Conservation (phyloP, 225 moss, liverwort and hornwort genomes). For the Lunularia cruciata region DNA sequence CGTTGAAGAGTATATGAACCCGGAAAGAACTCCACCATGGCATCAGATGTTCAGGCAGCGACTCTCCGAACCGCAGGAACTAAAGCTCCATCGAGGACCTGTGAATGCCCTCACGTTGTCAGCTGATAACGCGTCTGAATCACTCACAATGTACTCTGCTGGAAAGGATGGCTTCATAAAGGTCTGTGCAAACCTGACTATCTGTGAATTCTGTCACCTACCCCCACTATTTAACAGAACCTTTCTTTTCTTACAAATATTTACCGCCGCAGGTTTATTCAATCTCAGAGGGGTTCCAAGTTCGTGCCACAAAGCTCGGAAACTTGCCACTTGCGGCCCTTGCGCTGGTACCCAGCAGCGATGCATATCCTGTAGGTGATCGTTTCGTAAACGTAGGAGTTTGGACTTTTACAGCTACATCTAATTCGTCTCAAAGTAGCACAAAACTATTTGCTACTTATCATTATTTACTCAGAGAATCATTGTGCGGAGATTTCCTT, state of each 20-base stretch:
- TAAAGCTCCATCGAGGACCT: constrained; percentile 85
- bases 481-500: neutral
- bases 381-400: too few relatives aligned
- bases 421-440: too few relatives aligned
- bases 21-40: constrained; percentile 55
- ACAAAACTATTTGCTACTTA: too few relatives aligned
- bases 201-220: too few relatives aligned
- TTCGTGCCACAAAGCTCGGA: constrained; percentile 89
- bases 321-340: constrained; percentile 80
- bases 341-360: constrained; percentile 74
- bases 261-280: constrained; percentile 73
- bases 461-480: too few relatives aligned
- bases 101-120: constrained; percentile 81
- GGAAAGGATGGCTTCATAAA: constrained; percentile 91
- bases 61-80: constrained; percentile 63
- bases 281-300: constrained; percentile 93
- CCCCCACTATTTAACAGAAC: too few relatives aligned
- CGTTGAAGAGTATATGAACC: constrained; percentile 5
- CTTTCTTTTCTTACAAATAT: neutral
- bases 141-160: constrained; percentile 84
- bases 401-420: too few relatives aligned
- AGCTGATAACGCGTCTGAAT: constrained; percentile 90
- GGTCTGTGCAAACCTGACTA: constrained; percentile 41
- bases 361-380: constrained; percentile 81
- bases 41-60: constrained; percentile 87